Evolutionary conservation across 768 basidiomycete species (phyloP), one percentile per base, ranked within the genome.

Genomic region (Trametes elegans): DNA sequence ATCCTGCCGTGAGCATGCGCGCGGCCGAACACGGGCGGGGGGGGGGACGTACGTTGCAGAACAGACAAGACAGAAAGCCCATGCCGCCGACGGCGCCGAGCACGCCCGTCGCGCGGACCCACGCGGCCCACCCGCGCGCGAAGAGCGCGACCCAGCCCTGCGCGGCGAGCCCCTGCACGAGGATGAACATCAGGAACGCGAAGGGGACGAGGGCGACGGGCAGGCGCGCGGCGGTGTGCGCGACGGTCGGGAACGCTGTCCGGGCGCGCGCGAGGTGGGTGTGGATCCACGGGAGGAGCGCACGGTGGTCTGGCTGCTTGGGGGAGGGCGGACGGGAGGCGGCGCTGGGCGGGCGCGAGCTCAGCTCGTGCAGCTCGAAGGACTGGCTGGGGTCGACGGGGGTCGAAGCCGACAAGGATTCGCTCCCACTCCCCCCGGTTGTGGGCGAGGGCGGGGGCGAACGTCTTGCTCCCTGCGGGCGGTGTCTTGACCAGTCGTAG

Each of bases 111-210:
- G 55, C 60, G 28, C 57, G 51, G 7, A 71, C 73, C 78, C 78
- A 80, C 7, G 73, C 67, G 3, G 55, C 63, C 79, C 79, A 80
- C 89, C 90, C 91, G 3, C 62, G 61, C 0, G 84, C 87, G 65
- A 95, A 96, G 21, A 94, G 77, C 11, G 82, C 76, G 8, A 96
- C 91, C 93, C 95, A 98, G 24, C 93, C 93, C 55, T 87, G 84
- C 57, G 83, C 78, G 11, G 84, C 77, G 6, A 98, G 79, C 0
- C 79, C 89, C 66, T 95, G 88, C 54, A 96, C 91, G 53, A 98
- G 82, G 61, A 98, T 92, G 73, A 98, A 98, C 70, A 95, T 93
- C 0, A 88, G 86, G 66, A 98, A 93, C 0, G 93, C 90, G 65
- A 98, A 98, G 0, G 92, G 92, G 14, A 97, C 74, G 7, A 97